Evolutionary conservation across 176 grass and related monocot species (phyloP).

Genomic region (Leersia perrieri): DNA sequence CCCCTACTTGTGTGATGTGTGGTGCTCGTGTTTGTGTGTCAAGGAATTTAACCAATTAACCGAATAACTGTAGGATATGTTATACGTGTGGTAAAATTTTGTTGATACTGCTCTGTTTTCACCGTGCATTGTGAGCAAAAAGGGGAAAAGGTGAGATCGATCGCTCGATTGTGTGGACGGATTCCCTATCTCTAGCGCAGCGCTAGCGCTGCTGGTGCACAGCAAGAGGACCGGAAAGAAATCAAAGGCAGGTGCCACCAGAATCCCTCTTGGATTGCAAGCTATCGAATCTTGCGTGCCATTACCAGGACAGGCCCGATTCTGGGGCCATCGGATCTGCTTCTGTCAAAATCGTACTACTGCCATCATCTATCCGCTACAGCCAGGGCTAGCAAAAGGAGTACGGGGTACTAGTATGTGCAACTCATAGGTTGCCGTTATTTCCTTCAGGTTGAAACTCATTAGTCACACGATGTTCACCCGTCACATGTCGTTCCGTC

Average conservation of each 20-base stretch:
- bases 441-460: too few species aligned
- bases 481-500: too few species aligned
- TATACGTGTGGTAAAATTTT: background rate
- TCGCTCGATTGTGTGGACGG: conserved; percentile 27
- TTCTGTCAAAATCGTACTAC: conserved; percentile 27
- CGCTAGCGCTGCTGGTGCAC: background rate
- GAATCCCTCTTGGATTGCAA: conserved; percentile 48
- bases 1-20: too few species aligned
- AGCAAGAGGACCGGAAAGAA: conserved; percentile 36
- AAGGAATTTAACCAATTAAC: too few species aligned
- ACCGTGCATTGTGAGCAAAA: conserved; percentile 20
- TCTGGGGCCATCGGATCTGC: conserved; percentile 43
- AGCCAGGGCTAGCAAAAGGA: conserved; percentile 20
- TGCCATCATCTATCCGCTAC: conserved; percentile 27
- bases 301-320: conserved; percentile 52
- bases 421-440: too few species aligned
- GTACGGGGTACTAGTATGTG: too few species aligned
- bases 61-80: background rate
- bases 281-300: conserved; percentile 54
- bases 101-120: background rate
- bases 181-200: conserved; percentile 30
- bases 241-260: conserved; percentile 55
- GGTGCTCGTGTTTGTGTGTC: background rate
- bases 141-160: background rate
- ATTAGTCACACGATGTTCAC: too few species aligned